These are phyloP conservation scores for Coniella vitis DNA, from an alignment of 2,329 filamentous ascomycete genomes.

Conservation along the genomic window DNA sequence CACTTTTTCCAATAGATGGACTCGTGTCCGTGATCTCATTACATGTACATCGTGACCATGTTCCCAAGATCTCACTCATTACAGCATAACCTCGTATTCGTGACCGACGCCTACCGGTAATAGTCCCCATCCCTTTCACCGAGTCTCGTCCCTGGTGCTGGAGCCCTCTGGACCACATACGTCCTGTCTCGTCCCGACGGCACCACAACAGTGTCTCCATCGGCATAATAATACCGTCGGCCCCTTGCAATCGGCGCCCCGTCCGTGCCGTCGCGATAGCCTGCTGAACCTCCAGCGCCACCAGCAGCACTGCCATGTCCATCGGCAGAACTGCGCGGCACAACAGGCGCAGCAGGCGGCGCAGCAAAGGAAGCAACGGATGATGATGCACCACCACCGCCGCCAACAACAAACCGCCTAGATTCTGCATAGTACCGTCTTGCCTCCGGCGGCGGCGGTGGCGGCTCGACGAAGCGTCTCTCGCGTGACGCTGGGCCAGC, in stretches of 20 bases:
- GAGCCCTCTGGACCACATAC: constrained; percentile 7
- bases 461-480: background rate
- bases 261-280: background rate
- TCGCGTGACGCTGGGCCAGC: background rate
- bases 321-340: constrained; percentile 2
- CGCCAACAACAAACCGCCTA: background rate
- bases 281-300: constrained; percentile 1
- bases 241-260: background rate
- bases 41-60: background rate
- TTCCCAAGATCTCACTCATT: background rate
- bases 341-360: constrained; percentile 1
- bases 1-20: too few relatives aligned
- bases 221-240: constrained; percentile 12
- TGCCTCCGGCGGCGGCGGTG: background rate
- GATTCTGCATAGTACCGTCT: too few relatives aligned
- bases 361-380: background rate
- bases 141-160: constrained; percentile 6
- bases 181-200: constrained; percentile 6
- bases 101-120: too few relatives aligned
- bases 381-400: too few relatives aligned
- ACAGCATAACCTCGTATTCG: background rate
- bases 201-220: constrained; percentile 9
- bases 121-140: constrained; percentile 3
- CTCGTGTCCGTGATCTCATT: background rate
- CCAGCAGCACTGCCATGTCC: background rate